Base-by-base conservation (phyloP, 108 stramenopile species). In the Seminavis robusta region DNA sequence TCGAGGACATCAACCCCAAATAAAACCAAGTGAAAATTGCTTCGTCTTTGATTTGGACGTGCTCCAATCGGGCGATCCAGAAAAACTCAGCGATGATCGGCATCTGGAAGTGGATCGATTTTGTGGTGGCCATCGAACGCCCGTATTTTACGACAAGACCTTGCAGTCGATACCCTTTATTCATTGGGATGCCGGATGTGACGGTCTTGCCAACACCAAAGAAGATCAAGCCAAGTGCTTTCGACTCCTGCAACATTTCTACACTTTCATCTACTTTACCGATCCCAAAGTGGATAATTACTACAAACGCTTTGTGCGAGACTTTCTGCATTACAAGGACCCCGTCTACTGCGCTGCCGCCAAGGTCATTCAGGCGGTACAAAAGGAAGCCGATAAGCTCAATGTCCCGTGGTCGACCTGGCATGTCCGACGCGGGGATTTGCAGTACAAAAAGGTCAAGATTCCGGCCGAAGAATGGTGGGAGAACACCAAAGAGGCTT, bases 291-390 rank as follows among this genome's bases (percentile, higher is more conserved):
- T 73, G 42, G 81, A 88, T 46, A 71, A 81, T 33, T 77, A 62
- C 52, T 71, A 67, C 37, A 81, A 86, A 34, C 51, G 93, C 37
- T 87, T 91, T 61, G 87, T 91, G 0, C 68, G 93, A 1, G 93
- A 91, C 57, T 80, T 74, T 59, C 66, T 94, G 59, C 72, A 89
- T 33, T 94, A 90, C 67, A 71, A 56, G 33, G 92, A 94, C 58
- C 75, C 81, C n/a, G 84, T 94, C 20, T 84, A 76, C 42, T 94
- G 92, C 56, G 85, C 79, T 20, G 92, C 88, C 7, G 92, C 85
- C 21, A 79, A 82, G 40, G 67, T 93, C 31, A 79, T 93, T 3
- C 68, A 68, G 21, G 83, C 81, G 28, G 23, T 94, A 20, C 75
- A 85, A 3, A 58, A 69, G 31, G 67, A 78, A 34, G 64, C 64